phyloP scores from a whole-genome alignment of 2,329 filamentous ascomycete species.

The Monilinia polystroma region DNA sequence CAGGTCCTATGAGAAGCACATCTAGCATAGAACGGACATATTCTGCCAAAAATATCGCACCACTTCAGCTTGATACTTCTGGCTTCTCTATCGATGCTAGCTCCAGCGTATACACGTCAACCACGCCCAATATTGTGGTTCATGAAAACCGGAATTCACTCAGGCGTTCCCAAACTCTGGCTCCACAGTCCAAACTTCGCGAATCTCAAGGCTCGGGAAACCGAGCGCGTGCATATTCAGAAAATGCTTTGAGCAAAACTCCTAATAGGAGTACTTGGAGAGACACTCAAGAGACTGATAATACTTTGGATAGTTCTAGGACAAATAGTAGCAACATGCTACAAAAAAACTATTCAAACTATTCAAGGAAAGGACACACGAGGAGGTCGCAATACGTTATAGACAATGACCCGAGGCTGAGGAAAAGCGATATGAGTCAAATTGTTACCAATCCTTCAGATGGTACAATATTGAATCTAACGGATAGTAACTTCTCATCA shows the following conservation, averaged over 20 bases:
- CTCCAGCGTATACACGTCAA: slow-evolving; percentile 19
- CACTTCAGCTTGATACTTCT: slow-evolving; percentile 34
- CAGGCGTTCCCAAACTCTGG: slow-evolving; percentile 20
- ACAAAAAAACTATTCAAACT: slow-evolving; percentile 36
- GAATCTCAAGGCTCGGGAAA: slow-evolving; percentile 25
- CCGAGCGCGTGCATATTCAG: slow-evolving; percentile 32
- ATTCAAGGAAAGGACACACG: slow-evolving; percentile 35
- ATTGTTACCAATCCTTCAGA: slow-evolving; percentile 9
- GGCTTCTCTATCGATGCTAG: slow-evolving; percentile 27
- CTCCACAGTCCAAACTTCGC: slow-evolving; percentile 24
- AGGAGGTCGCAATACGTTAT: slow-evolving; percentile 29
- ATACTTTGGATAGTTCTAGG: slow-evolving; percentile 27
- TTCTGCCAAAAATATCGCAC: slow-evolving; percentile 25
- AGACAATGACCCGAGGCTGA: slow-evolving; percentile 22
- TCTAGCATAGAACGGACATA: slow-evolving; percentile 26
- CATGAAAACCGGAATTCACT: slow-evolving; percentile 18
- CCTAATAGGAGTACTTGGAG: slow-evolving; percentile 32
- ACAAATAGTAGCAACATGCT: slow-evolving; percentile 30
- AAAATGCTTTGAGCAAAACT: slow-evolving; percentile 32
- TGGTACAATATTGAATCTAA: slow-evolving; percentile 30
- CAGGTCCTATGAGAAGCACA: slow-evolving; percentile 29
- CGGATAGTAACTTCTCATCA: slow-evolving; percentile 33
- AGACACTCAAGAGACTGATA: slow-evolving; percentile 33
- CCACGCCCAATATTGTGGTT: slow-evolving; percentile 3
- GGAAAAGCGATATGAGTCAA: slow-evolving; percentile 25